Conservation (phyloP, 495 filamentous ascomycete genomes). For the Lineolata rhizophorae region DNA sequence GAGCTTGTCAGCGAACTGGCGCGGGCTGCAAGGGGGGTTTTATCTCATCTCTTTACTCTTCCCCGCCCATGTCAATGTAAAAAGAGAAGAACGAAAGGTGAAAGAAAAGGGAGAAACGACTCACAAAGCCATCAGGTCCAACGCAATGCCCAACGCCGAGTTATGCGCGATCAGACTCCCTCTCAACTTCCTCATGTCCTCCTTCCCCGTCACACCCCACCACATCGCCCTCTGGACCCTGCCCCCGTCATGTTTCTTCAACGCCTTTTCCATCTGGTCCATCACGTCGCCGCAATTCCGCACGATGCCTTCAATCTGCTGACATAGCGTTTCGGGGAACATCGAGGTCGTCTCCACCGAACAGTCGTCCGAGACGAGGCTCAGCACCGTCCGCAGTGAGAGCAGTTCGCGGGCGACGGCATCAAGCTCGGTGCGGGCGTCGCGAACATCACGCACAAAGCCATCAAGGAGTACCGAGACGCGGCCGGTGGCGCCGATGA, state of each 20-base stretch:
- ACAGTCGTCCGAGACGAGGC: conserved; percentile 24
- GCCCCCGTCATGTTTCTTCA: too few relatives aligned
- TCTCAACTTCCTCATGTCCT: too few relatives aligned
- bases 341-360: conserved; percentile 1
- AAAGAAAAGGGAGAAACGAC: too few relatives aligned
- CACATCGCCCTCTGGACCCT: too few relatives aligned
- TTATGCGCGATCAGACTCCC: too few relatives aligned
- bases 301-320: conserved; percentile 18
- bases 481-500: conserved; percentile 12
- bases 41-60: conserved; percentile 3
- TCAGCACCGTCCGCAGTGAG: conserved; percentile 23
- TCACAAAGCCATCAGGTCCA: too few relatives aligned
- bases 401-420: conserved; percentile 25
- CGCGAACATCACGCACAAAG: conserved; percentile 24
- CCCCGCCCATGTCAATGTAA: conserved; percentile 3
- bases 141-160: too few relatives aligned
- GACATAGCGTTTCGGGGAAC: conserved; percentile 8
- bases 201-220: too few relatives aligned
- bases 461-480: not conserved
- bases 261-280: too few relatives aligned
- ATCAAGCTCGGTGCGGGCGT: conserved; percentile 24
- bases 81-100: too few relatives aligned
- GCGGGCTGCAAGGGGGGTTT: not conserved
- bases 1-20: not conserved
- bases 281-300: conserved; percentile 3